Base-by-base conservation (phyloP, 768 basidiomycete species). In the Phylloporus sp. region DNA sequence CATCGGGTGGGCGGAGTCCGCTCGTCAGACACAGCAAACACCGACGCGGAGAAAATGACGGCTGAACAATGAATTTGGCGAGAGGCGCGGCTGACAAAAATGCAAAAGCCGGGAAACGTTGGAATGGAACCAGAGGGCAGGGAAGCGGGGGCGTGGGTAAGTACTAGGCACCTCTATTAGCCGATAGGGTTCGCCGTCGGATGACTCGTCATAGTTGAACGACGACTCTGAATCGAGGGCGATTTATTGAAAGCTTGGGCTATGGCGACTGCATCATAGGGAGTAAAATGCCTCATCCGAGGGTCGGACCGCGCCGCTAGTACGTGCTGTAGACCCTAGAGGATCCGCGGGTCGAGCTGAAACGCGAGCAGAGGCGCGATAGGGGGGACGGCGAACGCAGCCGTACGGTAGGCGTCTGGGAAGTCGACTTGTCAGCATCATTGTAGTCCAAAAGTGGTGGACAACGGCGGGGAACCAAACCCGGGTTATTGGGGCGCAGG, bases 21-120 rank as follows among this genome's bases (percentile, higher is more conserved):
- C 48, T 50, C 2, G 27, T 9, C 14, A 5, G 14, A 28, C 59
- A 61, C 49, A 49, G 59, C 58, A 44, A 48, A 17, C 37, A 18
- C 38, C 31, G 37, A 50, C 40, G 23, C n/a, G n/a, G n/a, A n/a
- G n/a, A n/a, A n/a, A n/a, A n/a, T n/a, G n/a, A n/a, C n/a, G n/a
- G n/a, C n/a, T n/a, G n/a, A n/a, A n/a, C n/a, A n/a, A n/a, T n/a
- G n/a, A n/a, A n/a, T n/a, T n/a, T n/a, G n/a, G n/a, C n/a, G n/a
- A n/a, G n/a, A n/a, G 50, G 35, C 26, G 21, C 38, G 7, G 14
- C 15, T n/a, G 6, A 29, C 2, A 13, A 17, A 22, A 24, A 43
- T 6, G n/a, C 5, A 11, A 39, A 27, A 9, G 3, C 8, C 6
- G 20, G 18, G 14, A 22, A 17, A 18, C 2, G 27, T 28, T 6